These are phyloP conservation scores for Camillea tinctor DNA, from an alignment of 2,329 filamentous ascomycete species.

Conservation along the genomic window DNA sequence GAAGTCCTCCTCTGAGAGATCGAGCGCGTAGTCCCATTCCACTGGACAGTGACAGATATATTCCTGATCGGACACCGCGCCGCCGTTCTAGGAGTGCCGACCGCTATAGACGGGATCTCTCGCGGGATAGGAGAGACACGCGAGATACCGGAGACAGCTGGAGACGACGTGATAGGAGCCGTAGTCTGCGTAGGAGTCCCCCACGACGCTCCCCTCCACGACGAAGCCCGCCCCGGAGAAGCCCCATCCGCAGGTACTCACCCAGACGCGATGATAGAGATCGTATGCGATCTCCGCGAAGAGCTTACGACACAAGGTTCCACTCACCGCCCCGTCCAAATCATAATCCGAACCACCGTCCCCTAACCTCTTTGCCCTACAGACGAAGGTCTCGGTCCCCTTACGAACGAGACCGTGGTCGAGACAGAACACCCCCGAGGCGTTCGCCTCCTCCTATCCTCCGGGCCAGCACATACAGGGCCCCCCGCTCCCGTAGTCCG, in stretches of 20 bases:
- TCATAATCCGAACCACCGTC: slow-evolving; percentile 25
- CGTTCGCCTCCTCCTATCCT: slow-evolving; percentile 39
- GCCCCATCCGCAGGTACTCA: slow-evolving; percentile 37
- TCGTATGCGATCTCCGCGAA: slow-evolving; percentile 39
- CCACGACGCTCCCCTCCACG: slow-evolving; percentile 30
- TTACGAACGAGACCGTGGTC: slow-evolving; percentile 45
- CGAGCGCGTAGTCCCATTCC: slow-evolving; percentile 35
- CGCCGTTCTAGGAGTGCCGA: slow-evolving; percentile 43
- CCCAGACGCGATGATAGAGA: slow-evolving; percentile 39
- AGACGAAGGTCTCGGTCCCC: slow-evolving; percentile 58
- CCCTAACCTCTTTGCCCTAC: slow-evolving; percentile 27
- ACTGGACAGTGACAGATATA: slow-evolving; percentile 40
- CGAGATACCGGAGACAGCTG: slow-evolving; percentile 33
- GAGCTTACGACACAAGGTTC: slow-evolving; percentile 40
- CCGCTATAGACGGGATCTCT: slow-evolving; percentile 40
- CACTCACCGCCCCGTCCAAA: slow-evolving; percentile 23
- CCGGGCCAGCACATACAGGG: slow-evolving; percentile 48
- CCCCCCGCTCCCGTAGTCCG: slow-evolving; percentile 51
- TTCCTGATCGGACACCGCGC: slow-evolving; percentile 41
- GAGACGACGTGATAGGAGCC: slow-evolving; percentile 40
- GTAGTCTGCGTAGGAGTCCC: slow-evolving; percentile 37
- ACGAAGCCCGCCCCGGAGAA: slow-evolving; percentile 35
- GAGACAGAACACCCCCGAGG: slow-evolving; percentile 31
- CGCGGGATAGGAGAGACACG: slow-evolving; percentile 29
- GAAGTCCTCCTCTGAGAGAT: slow-evolving; percentile 24